Evolutionary conservation across 176 grass and related monocot genomes (phyloP), one percentile per base, ranked within the genome.

Genomic region (Thalia dealbata): DNA sequence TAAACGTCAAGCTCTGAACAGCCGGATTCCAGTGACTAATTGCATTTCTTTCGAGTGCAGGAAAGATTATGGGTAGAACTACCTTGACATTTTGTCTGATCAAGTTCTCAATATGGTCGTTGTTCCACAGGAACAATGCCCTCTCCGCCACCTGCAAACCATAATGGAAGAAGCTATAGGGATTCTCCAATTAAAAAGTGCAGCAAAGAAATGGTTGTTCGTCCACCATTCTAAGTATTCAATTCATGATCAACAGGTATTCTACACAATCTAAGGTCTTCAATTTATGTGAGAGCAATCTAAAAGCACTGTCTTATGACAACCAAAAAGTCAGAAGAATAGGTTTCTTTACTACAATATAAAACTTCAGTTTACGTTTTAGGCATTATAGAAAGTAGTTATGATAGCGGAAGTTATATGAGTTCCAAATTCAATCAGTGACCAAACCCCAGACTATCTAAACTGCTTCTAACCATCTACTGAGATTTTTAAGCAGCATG

Each of bases 121-220:
- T 99, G 77, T 99, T 99, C 95, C 95, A 99, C 30, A 95, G 78
- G 84, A 99, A 99, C 52, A 99, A 83, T 64, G 95, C 85, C 64
- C 95, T 84, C 86, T 99, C 90, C 69, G 95, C 87, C 59, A 99
- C 90, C 95, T 99, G 65, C 23, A 64, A 58, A 78, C 22, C 38
- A 78, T 82, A 50, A 12, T 68, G 46, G 54, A 78, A 64, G 25
- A 30, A 64, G 61, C 24, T 75, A 23, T 29, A 28, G 35, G 35
- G 3, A n/a, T 43, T 52, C 44, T 63, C 43, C 16, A 45, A 64
- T 21, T 15, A 10, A 7, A 75, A 61, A 30, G 10, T 3, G 11
- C 66, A n/a, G 45, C 45, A 9, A n/a, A 45, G 35, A 13, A 23
- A n/a, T 23, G 21, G 66, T 15, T 24, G 21, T 43, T 45, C 15